These are phyloP conservation scores for Camellia oleifera DNA, from an alignment of 179 eudicot genomes.

Conservation along the genomic window DNA sequence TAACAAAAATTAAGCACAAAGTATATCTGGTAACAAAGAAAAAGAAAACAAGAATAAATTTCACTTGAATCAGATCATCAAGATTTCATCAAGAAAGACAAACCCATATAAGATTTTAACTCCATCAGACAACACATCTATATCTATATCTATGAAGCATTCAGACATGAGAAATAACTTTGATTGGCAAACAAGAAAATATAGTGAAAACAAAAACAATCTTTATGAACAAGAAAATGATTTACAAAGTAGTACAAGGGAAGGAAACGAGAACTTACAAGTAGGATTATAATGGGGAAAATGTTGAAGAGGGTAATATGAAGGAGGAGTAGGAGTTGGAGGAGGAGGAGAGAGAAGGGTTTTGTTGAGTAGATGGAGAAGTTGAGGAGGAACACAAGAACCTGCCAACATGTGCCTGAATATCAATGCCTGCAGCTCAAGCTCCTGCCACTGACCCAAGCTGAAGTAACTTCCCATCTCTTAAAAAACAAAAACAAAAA, in stretches of 20 bases:
- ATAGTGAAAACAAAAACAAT: too few relatives aligned
- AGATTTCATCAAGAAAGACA: not conserved
- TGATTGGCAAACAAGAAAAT: too few relatives aligned
- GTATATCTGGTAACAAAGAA: not conserved
- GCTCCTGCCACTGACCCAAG: slow-evolving; percentile 74
- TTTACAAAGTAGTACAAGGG: not conserved
- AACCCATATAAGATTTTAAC: too few relatives aligned
- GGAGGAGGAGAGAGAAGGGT: slow-evolving; percentile 35
- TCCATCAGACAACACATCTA: slow-evolving; percentile 13
- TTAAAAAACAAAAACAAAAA: slow-evolving; percentile 17
- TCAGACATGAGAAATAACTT: too few relatives aligned
- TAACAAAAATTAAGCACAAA: too few relatives aligned
- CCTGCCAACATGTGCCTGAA: slow-evolving; percentile 71
- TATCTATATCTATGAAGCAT: too few relatives aligned
- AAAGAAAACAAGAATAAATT: too few relatives aligned
- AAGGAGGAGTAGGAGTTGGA: slow-evolving; percentile 42
- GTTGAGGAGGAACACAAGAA: slow-evolving; percentile 68
- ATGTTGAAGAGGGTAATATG: slow-evolving; percentile 40
- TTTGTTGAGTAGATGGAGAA: slow-evolving; percentile 63
- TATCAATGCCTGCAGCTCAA: slow-evolving; percentile 77
- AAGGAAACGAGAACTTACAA: slow-evolving; percentile 44
- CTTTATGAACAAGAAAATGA: too few relatives aligned
- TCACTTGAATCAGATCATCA: not conserved
- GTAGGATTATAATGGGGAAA: slow-evolving; percentile 49
- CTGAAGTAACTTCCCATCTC: slow-evolving; percentile 58